phyloP scores from a whole-genome alignment of 2,329 filamentous ascomycete species.

The Knoxdaviesia capensis region DNA sequence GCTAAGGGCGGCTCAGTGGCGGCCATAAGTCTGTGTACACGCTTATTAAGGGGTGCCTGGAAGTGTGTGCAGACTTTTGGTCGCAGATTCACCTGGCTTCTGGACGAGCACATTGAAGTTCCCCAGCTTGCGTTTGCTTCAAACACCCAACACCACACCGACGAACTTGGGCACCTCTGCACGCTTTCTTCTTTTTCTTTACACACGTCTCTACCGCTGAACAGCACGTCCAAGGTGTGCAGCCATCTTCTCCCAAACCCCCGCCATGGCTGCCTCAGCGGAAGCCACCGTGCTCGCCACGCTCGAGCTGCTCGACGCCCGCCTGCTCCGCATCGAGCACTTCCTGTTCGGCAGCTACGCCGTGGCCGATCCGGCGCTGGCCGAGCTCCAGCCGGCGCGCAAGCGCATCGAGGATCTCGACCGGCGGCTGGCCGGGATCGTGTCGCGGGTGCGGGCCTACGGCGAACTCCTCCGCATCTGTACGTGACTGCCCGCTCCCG shows the following conservation, averaged over 20 bases:
- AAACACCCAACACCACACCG: too few species aligned
- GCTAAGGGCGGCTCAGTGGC: too few species aligned
- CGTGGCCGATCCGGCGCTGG: not conserved
- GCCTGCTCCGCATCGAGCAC: slow-evolving; percentile 39
- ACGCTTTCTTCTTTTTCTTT: too few species aligned
- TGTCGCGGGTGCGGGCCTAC: slow-evolving; percentile 33
- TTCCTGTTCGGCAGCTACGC: slow-evolving; percentile 28
- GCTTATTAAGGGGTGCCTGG: too few species aligned
- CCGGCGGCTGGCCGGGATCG: slow-evolving; percentile 27
- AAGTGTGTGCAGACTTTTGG: too few species aligned
- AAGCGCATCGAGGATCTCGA: slow-evolving; percentile 29
- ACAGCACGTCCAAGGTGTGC: too few species aligned
- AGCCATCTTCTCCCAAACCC: not conserved
- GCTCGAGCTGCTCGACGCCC: slow-evolving; percentile 34
- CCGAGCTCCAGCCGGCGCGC: slow-evolving; percentile 18
- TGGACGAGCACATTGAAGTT: too few species aligned
- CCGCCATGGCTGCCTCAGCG: slow-evolving; percentile 16
- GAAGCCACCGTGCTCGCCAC: slow-evolving; percentile 34
- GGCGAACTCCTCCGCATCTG: slow-evolving; percentile 39
- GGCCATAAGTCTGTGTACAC: too few species aligned
- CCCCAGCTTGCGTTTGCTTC: too few species aligned
- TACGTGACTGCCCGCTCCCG: slow-evolving; percentile 14
- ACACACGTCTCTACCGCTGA: too few species aligned
- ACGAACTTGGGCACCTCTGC: too few species aligned
- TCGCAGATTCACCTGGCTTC: too few species aligned